These are phyloP conservation scores for Pythium rhizo-oryzae DNA, from an alignment of 352 stramenopile species.

Conservation along the genomic window DNA sequence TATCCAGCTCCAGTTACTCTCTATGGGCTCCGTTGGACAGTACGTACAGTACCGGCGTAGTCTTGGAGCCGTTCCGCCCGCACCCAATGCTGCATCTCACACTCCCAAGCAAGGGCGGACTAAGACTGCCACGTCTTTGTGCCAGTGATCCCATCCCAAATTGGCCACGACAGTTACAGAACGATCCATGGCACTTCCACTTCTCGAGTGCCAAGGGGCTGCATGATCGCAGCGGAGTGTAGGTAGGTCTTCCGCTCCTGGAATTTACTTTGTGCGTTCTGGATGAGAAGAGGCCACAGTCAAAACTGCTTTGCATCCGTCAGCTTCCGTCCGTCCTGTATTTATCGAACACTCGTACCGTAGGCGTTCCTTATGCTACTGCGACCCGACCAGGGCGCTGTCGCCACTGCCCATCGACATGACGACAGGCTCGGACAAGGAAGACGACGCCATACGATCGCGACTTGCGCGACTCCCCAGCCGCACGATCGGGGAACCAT, in stretches of 20 bases:
- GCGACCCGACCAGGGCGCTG: constrained; percentile 1
- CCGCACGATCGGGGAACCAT: neutral
- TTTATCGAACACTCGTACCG: neutral
- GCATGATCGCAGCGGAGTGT: neutral
- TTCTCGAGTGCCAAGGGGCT: neutral
- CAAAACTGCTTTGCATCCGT: neutral
- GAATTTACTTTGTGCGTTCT: constrained; percentile 11
- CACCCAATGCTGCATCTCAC: neutral
- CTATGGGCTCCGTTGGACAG: neutral
- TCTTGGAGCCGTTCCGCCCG: too few species aligned
- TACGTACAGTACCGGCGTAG: too few species aligned
- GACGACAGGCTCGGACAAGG: neutral
- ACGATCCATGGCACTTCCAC: constrained; percentile 1
- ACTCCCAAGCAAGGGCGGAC: neutral
- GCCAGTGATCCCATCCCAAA: neutral
- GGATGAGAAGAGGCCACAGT: neutral
- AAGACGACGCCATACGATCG: constrained; percentile 1
- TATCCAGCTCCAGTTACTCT: neutral
- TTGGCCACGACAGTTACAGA: constrained; percentile 16
- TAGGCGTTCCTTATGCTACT: neutral
- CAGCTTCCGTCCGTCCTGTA: neutral
- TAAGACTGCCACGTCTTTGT: constrained; percentile 9
- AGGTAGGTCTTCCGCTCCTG: neutral
- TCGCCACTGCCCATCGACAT: neutral
- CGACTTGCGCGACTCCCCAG: constrained; percentile 5